Conservation (phyloP, 441 rosid species). For the Euphorbia celastroides region DNA sequence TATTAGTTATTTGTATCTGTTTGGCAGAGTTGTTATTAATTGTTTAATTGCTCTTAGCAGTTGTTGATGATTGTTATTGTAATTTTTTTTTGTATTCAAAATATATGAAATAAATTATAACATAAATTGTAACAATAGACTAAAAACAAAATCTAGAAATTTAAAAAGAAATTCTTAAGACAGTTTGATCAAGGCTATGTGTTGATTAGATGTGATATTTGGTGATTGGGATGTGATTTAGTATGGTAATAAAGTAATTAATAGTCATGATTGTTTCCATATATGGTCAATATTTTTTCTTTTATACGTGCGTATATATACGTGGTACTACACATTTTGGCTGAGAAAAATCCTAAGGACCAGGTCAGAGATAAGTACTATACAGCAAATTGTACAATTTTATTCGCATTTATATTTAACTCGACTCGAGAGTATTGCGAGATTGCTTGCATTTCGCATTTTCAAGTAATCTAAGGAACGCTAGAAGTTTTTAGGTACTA, state of each 20-base stretch:
- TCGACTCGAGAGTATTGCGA: neutral
- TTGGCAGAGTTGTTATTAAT: no score
- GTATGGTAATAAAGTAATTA: neutral
- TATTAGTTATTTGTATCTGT: no score
- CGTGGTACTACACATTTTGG: neutral
- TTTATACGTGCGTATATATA: neutral
- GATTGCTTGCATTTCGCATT: no score
- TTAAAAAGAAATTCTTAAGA: no score
- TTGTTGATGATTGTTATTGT: no score
- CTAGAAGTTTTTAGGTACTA: no score
- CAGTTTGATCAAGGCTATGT: neutral
- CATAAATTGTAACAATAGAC: no score
- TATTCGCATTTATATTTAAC: neutral
- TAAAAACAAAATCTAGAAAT: no score
- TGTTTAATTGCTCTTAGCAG: no score
- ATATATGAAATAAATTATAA: no score
- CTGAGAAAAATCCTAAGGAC: neutral
- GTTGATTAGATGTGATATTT: neutral
- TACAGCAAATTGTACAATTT: neutral
- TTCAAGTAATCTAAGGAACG: no score
- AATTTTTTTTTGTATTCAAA: no score
- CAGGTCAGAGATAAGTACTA: neutral
- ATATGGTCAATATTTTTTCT: neutral
- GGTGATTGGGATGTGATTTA: neutral
- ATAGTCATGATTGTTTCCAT: constrained; percentile 1